Base-by-base conservation (phyloP, 371 early-diverging fungal species). In the Encephalitozoon cuniculi region DNA sequence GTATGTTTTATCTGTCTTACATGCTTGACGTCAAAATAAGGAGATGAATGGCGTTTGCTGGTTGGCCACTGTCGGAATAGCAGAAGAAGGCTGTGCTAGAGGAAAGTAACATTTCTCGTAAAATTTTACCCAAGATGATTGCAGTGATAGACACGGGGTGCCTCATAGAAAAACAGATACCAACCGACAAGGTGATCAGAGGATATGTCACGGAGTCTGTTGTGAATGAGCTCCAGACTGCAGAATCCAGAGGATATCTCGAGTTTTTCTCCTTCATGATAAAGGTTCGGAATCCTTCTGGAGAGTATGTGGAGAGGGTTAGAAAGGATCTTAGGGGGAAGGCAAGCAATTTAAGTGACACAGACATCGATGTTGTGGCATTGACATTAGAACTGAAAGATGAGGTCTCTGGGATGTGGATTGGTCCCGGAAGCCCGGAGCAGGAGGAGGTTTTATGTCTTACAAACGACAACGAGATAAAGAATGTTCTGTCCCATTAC, bases 111-210 rank as follows among this genome's bases (percentile, higher is more conserved):
- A 34, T 59, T 59, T 30, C 37, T 6, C 9, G 28, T 15, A 59
- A 59, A 52, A 53, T 21, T 49, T 37, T 64, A 39, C 74, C 63
- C 41, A 40, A 21, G 15, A 82, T 76, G 79, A 43, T 78, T 43
- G 82, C 79, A 28, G 79, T 83, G 25, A 68, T 83, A 67, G 84
- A 83, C 55, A 78, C 84, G 9, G 72, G 74, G 32, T 75, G 44
- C 52, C 37, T 83, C 23, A 74, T 83, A 34, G 46, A 66, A 15
- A 64, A 64, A 51, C 54, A 39, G 18, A 2, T 84, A 23, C 37
- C 59, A 11, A 39, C 39, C 18, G 46, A 71, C 25, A 64, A 75
- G 11, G 70, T 70, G 32, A 51, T 30, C 8, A 59, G 80, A 28
- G 78, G 75, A 28, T 82, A 68, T 68, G 75, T 82, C 2, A 75